Conservation (phyloP, 176 grass and related monocot species). For the Hsuehochloa calcarea region DNA sequence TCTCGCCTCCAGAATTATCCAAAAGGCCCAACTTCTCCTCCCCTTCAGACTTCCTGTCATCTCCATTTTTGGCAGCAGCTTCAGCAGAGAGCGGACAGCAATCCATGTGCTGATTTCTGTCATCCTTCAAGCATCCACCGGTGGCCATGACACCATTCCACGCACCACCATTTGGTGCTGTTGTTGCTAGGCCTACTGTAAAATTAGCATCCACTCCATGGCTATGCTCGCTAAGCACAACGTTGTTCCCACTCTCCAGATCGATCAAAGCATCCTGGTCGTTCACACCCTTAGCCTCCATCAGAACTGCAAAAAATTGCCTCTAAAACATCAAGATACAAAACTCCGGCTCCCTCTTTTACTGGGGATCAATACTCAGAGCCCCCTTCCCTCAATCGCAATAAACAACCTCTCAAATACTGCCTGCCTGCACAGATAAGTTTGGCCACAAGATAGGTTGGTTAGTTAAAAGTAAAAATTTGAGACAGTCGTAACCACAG, state of each 20-base stretch:
- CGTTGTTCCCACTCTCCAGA: conserved; percentile 60
- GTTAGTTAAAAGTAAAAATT: conserved; percentile 31
- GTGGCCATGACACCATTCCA: conserved; percentile 19
- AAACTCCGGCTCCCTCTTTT: not conserved
- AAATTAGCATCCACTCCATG: conserved; percentile 31
- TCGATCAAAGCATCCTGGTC: conserved; percentile 56
- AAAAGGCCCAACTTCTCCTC: conserved; percentile 50
- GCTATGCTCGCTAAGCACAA: conserved; percentile 30
- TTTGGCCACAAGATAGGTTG: conserved; percentile 40
- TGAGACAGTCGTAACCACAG: not conserved
- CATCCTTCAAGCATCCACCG: conserved; percentile 37
- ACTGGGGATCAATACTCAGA: conserved; percentile 14
- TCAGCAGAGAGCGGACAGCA: conserved; percentile 24
- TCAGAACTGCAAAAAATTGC: conserved; percentile 1
- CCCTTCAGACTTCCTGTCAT: conserved; percentile 42
- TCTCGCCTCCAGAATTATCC: conserved; percentile 49
- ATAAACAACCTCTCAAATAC: not conserved
- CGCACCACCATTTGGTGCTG: conserved; percentile 4
- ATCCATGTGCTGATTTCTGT: conserved; percentile 27
- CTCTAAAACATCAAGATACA: conserved; percentile 44
- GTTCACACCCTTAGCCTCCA: conserved; percentile 49
- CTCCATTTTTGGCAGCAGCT: conserved; percentile 31
- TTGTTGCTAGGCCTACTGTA: conserved; percentile 22
- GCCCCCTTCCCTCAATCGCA: not conserved
- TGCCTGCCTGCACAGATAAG: conserved; percentile 29